Base-by-base conservation (phyloP, 306 rosid species). In the Senna tora region DNA sequence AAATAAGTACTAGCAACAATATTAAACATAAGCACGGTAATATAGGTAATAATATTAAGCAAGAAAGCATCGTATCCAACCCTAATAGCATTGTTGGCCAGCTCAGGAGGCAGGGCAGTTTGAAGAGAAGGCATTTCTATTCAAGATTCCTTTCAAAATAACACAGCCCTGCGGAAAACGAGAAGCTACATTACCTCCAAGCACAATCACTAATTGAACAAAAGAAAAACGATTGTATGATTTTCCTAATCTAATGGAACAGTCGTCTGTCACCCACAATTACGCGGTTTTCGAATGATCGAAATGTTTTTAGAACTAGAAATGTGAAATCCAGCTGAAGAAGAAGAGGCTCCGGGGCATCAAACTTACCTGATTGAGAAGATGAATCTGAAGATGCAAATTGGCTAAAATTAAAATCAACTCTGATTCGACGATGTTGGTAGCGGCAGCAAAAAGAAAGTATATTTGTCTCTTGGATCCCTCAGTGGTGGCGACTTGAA, bases 91-190 rank as follows among this genome's bases (percentile, higher is more conserved):
- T 91, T 94, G 88, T 94, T 91, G 64, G 98, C 97, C 13, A 91
- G 89, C 61, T 94, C 98, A 75, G 96, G 97, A 71, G 98, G 96
- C 61, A 94, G 83, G 4, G 90, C 94, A 15, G 91, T 91, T 78
- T 94, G 97, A 81, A 94, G 89, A n/a, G 98, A 86, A 17, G 98
- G 98, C 97, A 93, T 88, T 6, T 67, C 77, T 20, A 32, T 72
- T 19, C 2, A 36, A 38, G 56, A 21, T 12, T 43, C 6, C 12
- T 58, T 67, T 54, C 58, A 13, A 25, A 73, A 61, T 28, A 42
- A 47, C 10, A 33, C 28, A 67, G 14, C 15, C 64, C 83, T 84
- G 77, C 45, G 14, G 9, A 20, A 50, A 6, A 52, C 19, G 2
- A 43, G 14, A 52, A 19, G 22, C 47, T 60, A 34, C 36, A 16